These are phyloP conservation scores for Arthrocladium fulminans DNA, from an alignment of 2,329 filamentous ascomycete species.

Conservation along the genomic window DNA sequence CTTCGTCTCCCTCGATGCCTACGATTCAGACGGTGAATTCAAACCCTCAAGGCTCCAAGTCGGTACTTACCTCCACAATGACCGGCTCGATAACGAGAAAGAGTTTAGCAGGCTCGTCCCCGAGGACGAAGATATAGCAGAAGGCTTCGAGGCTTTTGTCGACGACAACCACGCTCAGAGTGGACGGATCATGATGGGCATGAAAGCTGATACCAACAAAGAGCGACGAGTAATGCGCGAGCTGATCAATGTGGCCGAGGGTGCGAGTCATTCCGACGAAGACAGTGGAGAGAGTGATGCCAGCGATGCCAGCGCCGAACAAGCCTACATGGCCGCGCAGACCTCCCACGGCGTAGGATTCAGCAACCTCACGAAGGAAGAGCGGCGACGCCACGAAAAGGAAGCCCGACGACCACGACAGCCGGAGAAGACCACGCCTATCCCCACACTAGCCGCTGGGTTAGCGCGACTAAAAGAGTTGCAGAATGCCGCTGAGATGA, in stretches of 20 bases:
- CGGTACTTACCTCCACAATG: conserved; percentile 24
- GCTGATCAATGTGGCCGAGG: conserved; percentile 69
- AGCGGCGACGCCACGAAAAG: conserved; percentile 11
- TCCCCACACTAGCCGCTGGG: conserved; percentile 19
- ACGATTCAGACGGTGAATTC: conserved; percentile 22
- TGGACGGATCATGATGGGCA: conserved; percentile 45
- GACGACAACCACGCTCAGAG: conserved; percentile 46
- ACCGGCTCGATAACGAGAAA: conserved; percentile 47
- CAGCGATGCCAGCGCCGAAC: conserved; percentile 51
- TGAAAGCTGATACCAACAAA: conserved; percentile 46
- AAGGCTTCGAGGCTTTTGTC: conserved; percentile 87
- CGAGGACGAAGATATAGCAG: conserved; percentile 86
- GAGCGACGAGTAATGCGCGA: conserved; percentile 72
- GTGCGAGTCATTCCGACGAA: conserved; percentile 51
- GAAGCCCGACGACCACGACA: conserved; percentile 15
- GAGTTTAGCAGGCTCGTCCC: conserved; percentile 64
- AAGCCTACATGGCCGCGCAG: conserved; percentile 80
- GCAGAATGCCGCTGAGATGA: conserved; percentile 15
- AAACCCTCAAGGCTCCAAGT: conserved; percentile 26
- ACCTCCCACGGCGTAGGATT: conserved; percentile 79
- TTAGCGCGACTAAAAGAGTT: conserved; percentile 17
- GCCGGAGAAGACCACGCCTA: conserved; percentile 18
- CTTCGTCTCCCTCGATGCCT: conserved; percentile 36
- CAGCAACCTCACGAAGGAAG: conserved; percentile 27
- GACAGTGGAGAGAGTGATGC: conserved; percentile 48